These are phyloP conservation scores for Conticribra weissflogii DNA, from an alignment of 108 stramenopile genomes.

Conservation along the genomic window DNA sequence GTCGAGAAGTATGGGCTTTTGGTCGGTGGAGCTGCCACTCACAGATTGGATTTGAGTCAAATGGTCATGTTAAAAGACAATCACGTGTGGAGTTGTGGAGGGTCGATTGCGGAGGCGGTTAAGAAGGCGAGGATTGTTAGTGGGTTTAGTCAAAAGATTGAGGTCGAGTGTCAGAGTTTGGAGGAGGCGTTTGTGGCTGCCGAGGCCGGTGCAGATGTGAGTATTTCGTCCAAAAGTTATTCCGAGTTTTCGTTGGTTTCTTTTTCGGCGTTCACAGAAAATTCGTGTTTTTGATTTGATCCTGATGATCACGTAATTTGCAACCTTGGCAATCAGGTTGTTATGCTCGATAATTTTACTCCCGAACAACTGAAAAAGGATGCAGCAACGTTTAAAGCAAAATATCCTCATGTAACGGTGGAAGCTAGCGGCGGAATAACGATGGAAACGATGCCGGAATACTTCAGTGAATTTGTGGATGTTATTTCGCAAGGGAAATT, in stretches of 20 bases:
- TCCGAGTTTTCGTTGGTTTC: too few relatives aligned
- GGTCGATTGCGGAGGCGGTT: slow-evolving; percentile 90
- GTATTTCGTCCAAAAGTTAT: too few relatives aligned
- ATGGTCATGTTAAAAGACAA: slow-evolving; percentile 99
- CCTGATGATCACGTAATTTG: neutral
- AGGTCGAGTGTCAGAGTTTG: slow-evolving; percentile 93
- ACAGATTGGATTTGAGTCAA: slow-evolving; percentile 94
- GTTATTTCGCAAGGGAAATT: slow-evolving; percentile 95
- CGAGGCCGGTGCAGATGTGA: slow-evolving; percentile 83
- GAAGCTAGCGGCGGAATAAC: slow-evolving; percentile 99
- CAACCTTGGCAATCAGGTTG: slow-evolving; percentile 11
- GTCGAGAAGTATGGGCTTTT: slow-evolving; percentile 99
- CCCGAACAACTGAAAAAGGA: slow-evolving; percentile 78
- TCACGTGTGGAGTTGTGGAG: slow-evolving; percentile 91
- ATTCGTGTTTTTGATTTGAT: too few relatives aligned
- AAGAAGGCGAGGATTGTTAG: slow-evolving; percentile 79
- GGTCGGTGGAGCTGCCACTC: slow-evolving; percentile 96
- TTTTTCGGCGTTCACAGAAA: too few relatives aligned
- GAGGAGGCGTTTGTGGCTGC: slow-evolving; percentile 94
- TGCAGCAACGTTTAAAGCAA: slow-evolving; percentile 82
- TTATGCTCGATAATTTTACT: slow-evolving; percentile 99
- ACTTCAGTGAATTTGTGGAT: slow-evolving; percentile 90
- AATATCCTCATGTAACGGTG: slow-evolving; percentile 89
- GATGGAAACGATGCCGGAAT: slow-evolving; percentile 87
- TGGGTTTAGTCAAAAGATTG: slow-evolving; percentile 98